These are phyloP conservation scores for Prunus davidiana DNA, from an alignment of 306 rosid genomes.

Conservation along the genomic window DNA sequence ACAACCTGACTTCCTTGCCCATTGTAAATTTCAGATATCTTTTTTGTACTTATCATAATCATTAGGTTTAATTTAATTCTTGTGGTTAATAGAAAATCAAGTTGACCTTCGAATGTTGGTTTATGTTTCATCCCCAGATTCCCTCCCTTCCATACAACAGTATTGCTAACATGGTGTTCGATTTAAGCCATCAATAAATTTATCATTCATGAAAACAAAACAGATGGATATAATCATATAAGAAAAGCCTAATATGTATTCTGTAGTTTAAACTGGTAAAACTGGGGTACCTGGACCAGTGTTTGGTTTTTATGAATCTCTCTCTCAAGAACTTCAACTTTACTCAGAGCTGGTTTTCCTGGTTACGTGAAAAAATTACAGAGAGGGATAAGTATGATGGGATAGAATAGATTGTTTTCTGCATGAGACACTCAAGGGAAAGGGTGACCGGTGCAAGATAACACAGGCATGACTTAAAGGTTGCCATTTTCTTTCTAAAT, in stretches of 20 bases:
- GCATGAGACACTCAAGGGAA: slow-evolving; percentile 1
- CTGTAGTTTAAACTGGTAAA: background rate
- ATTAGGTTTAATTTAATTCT: background rate
- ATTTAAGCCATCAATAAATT: background rate
- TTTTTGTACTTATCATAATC: background rate
- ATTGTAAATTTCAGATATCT: too few relatives aligned
- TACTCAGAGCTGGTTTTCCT: slow-evolving; percentile 89
- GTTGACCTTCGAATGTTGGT: too few relatives aligned
- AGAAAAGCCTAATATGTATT: background rate
- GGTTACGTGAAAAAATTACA: slow-evolving; percentile 25
- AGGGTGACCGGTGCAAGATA: slow-evolving; percentile 2
- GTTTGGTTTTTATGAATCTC: slow-evolving; percentile 56
- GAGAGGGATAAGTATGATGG: background rate
- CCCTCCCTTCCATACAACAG: background rate
- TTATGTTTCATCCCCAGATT: background rate
- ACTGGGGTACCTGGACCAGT: slow-evolving; percentile 62
- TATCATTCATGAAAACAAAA: background rate
- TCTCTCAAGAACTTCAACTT: slow-evolving; percentile 66
- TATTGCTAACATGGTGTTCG: background rate
- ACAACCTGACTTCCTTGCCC: background rate
- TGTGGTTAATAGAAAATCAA: background rate
- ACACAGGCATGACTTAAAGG: background rate
- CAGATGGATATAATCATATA: background rate
- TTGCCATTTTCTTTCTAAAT: background rate
- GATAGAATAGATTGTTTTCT: background rate